phyloP scores from a whole-genome alignment of 73 alveolate genomes.

The Symbiodinium natans region DNA sequence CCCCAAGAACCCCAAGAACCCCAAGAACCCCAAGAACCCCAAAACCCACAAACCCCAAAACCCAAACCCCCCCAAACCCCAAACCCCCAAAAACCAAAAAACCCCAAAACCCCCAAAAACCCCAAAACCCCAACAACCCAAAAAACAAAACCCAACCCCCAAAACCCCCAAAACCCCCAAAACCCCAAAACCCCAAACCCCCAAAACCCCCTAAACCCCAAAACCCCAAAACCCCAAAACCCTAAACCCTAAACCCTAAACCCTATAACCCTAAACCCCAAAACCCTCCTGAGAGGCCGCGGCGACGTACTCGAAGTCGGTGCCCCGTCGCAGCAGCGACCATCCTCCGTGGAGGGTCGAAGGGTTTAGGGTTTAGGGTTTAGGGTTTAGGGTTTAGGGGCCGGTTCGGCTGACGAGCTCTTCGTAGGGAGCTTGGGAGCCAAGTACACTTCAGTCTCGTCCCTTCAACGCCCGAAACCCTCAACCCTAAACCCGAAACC shows the following conservation, averaged over 20 bases:
- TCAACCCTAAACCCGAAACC: background rate
- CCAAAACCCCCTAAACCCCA: too few relatives aligned
- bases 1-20: too few relatives aligned
- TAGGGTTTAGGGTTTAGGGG: background rate
- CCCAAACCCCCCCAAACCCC: background rate
- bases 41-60: background rate
- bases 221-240: too few relatives aligned
- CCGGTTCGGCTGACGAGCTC: background rate
- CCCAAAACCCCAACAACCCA: background rate
- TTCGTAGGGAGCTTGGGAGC: too few relatives aligned
- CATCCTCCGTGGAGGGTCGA: background rate
- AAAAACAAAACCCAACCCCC: background rate
- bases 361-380: background rate
- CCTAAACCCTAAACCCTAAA: too few relatives aligned
- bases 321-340: slow-evolving; percentile 6
- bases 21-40: too few relatives aligned
- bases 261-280: background rate
- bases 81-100: background rate
- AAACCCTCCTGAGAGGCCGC: background rate
- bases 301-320: background rate
- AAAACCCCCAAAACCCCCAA: background rate
- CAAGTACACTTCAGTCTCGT: too few relatives aligned
- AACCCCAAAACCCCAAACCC: too few relatives aligned
- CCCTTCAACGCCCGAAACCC: background rate
- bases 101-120: background rate